Percentiles rank a stretch among this genome's conserved stretches.
Conservation (phyloP, 352 stramenopile genomes). For the Peronospora belbahrii region DNA sequence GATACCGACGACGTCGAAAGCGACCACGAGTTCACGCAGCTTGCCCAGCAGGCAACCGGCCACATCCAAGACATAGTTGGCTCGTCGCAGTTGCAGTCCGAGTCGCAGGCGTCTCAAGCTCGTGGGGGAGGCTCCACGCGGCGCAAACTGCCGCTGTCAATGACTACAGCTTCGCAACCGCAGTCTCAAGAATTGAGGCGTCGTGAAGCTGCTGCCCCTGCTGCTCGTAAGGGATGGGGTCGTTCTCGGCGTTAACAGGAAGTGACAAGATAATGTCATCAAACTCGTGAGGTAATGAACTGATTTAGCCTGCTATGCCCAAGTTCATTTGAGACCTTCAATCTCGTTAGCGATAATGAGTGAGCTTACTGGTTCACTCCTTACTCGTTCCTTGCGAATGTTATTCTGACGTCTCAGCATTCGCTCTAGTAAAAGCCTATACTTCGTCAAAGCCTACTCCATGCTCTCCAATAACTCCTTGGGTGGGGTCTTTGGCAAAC, state of each 20-base stretch:
- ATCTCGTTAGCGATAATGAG: not conserved
- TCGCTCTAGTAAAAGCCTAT: slow-evolving; percentile 1
- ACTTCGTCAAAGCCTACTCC: slow-evolving; percentile 12
- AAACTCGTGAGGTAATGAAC: not conserved
- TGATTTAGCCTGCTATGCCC: too few species aligned
- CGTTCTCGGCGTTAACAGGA: slow-evolving; percentile 41
- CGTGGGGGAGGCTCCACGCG: slow-evolving; percentile 24
- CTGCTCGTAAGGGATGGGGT: slow-evolving; percentile 58
- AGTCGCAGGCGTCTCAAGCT: slow-evolving; percentile 32
- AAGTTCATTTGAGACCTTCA: not conserved
- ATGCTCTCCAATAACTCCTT: slow-evolving; percentile 41
- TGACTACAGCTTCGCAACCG: slow-evolving; percentile 49
- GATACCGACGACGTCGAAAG: slow-evolving; percentile 62
- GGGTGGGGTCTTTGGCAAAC: slow-evolving; percentile 65
- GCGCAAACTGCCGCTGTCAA: slow-evolving; percentile 66
- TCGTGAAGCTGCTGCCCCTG: slow-evolving; percentile 10
- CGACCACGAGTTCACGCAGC: slow-evolving; percentile 55
- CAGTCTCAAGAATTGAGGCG: slow-evolving; percentile 24
- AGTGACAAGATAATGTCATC: slow-evolving; percentile 5
- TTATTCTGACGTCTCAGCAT: not conserved
- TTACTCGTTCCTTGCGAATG: not conserved
- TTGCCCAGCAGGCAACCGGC: slow-evolving; percentile 17
- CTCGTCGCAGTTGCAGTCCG: slow-evolving; percentile 32
- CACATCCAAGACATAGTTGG: slow-evolving; percentile 11
- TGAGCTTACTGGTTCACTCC: not conserved